Base-by-base conservation (phyloP, 352 stramenopile genomes). In the Phytopythium vexans region DNA sequence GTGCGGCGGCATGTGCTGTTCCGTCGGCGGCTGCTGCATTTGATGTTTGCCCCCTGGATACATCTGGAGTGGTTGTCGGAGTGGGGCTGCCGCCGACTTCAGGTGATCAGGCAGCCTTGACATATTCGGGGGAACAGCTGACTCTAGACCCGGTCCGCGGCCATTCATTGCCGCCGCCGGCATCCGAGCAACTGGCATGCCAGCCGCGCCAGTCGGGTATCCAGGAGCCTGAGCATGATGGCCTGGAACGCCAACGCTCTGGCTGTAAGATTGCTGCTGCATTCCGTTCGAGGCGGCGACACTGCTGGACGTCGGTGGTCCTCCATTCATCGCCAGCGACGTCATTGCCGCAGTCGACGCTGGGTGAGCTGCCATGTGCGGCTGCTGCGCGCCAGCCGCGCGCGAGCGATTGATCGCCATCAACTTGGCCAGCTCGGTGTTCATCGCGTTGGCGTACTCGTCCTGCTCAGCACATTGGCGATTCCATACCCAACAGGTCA, bases 341-440 rank as follows among this genome's bases (percentile, higher is more conserved):
- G 21, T 27, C 21, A 27, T 27, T 27, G 21, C 21, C 21, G 21
- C 21, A 27, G 21, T 27, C 21, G 21, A 27, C 21, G 21, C 21
- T 27, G 21, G 21, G 21, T 27, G 21, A 27, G 21, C 21, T 27
- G 21, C 2, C 21, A 2, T 27, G 21, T 27, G 21, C 21, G 21
- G 21, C 21, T 27, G 21, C 1, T 27, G 6, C 32, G 44, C n/a
- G 0, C 31, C 40, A 2, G 4, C 32, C 2, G 32, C 47, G n/a
- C 16, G 45, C 31, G 50, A 8, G 0, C 72, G 49, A 40, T 82
- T 74, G 11, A 71, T 64, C 56, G 86, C 72, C 66, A 88, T 80
- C 36, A 92, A 49, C 31, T 82, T 77, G 52, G 80, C 47, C 11
- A 92, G 74, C 41, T 89, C 72, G 11, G 86, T 67, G 35, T 85